Evolutionary conservation across 2,329 filamentous ascomycete species (phyloP).

Genomic region (Triangularia verruculosa): DNA sequence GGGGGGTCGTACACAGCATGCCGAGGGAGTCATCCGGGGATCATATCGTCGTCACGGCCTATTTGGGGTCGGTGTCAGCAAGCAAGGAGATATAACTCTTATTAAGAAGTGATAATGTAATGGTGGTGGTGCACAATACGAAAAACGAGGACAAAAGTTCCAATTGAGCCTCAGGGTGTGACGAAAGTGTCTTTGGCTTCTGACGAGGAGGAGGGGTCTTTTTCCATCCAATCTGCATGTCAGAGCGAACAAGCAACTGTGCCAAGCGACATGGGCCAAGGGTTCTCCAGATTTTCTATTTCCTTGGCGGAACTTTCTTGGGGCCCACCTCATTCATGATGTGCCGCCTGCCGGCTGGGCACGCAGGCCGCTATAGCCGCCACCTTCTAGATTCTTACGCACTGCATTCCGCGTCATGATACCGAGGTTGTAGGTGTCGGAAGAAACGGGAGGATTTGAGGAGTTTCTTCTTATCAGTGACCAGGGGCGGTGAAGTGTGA

Average conservation of each 20-base stretch:
- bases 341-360: neutral
- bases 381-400: neutral
- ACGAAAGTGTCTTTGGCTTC: neutral
- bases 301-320: neutral
- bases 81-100: neutral
- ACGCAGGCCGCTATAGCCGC: neutral
- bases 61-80: neutral
- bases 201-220: neutral
- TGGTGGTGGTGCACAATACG: neutral
- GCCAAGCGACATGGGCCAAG: neutral
- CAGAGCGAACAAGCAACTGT: neutral
- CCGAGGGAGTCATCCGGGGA: neutral
- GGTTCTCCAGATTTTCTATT: neutral
- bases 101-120: neutral
- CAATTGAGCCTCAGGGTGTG: neutral
- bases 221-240: neutral
- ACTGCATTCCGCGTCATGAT: neutral
- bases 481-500: neutral
- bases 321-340: too few species aligned
- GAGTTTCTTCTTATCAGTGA: neutral
- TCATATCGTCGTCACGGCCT: neutral
- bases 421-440: neutral
- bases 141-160: neutral
- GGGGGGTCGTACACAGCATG: too few species aligned
- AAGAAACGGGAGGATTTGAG: neutral